These are phyloP conservation scores for Venturia asperata DNA, from an alignment of 2,329 filamentous ascomycete genomes.

Conservation along the genomic window DNA sequence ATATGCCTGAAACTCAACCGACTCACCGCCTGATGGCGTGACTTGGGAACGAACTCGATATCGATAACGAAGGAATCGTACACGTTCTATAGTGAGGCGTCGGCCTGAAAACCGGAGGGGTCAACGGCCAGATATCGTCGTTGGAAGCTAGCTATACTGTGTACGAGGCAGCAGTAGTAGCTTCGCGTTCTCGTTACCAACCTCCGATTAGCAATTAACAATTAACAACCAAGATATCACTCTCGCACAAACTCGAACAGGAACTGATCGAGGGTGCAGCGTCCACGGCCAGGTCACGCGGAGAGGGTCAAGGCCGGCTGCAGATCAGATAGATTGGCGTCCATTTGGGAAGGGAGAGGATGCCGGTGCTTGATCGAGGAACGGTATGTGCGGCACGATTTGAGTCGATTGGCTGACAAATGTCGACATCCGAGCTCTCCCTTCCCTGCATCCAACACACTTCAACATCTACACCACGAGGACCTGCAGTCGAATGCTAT, in stretches of 20 bases:
- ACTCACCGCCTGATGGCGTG: background rate
- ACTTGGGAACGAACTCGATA: background rate
- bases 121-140: too few relatives aligned
- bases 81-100: background rate
- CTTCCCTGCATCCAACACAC: background rate
- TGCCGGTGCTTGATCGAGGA: background rate
- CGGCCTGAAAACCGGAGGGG: background rate
- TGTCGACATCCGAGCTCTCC: background rate
- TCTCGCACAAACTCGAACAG: background rate
- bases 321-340: background rate
- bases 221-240: too few relatives aligned
- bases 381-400: background rate
- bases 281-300: background rate
- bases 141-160: too few relatives aligned
- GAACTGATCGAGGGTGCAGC: background rate
- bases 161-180: too few relatives aligned
- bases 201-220: too few relatives aligned
- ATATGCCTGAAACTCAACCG: background rate
- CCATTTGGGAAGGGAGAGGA: too few relatives aligned
- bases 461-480: slow-evolving; percentile 4
- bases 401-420: background rate
- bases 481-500: slow-evolving; percentile 2
- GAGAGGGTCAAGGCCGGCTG: background rate
- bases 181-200: too few relatives aligned
- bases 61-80: background rate